Conservation (phyloP, 228 moss, liverwort and hornwort species). For the Sphagnum fallax region DNA sequence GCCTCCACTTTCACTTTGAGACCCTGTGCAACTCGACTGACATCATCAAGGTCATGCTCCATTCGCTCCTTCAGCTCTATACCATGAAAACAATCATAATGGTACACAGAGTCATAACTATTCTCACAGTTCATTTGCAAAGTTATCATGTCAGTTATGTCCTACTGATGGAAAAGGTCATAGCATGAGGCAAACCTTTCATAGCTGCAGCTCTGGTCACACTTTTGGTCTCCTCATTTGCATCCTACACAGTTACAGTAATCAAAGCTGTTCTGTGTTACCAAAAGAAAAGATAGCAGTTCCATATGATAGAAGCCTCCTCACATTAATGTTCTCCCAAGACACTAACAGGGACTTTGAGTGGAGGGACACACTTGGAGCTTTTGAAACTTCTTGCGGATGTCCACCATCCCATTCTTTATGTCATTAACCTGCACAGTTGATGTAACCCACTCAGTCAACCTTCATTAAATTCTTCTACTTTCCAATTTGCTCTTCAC, state of each 20-base stretch:
- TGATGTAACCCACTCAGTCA: not conserved
- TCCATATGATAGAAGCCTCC: no score
- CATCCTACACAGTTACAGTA: slow-evolving; percentile 11
- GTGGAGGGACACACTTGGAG: slow-evolving; percentile 22
- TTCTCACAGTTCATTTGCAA: no score
- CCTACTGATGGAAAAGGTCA: no score
- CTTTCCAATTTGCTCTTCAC: not conserved
- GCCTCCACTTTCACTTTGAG: slow-evolving; percentile 74
- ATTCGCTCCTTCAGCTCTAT: slow-evolving; percentile 70
- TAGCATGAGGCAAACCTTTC: slow-evolving; percentile 18
- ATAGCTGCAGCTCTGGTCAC: slow-evolving; percentile 45
- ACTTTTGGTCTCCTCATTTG: slow-evolving; percentile 41
- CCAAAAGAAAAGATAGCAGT: no score
- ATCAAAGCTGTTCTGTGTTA: no score
- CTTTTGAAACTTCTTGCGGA: slow-evolving; percentile 50
- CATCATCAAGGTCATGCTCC: slow-evolving; percentile 77
- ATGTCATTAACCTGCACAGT: slow-evolving; percentile 36
- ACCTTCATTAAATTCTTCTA: no score
- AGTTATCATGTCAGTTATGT: no score
- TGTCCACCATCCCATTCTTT: slow-evolving; percentile 43
- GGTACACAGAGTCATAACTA: no score
- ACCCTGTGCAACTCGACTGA: slow-evolving; percentile 62
- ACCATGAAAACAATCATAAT: not conserved
- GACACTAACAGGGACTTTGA: no score
- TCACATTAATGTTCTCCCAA: no score